Evolutionary conservation across 1,139 yeast species (phyloP).

Genomic region (Saccharomyces pastorianus): DNA sequence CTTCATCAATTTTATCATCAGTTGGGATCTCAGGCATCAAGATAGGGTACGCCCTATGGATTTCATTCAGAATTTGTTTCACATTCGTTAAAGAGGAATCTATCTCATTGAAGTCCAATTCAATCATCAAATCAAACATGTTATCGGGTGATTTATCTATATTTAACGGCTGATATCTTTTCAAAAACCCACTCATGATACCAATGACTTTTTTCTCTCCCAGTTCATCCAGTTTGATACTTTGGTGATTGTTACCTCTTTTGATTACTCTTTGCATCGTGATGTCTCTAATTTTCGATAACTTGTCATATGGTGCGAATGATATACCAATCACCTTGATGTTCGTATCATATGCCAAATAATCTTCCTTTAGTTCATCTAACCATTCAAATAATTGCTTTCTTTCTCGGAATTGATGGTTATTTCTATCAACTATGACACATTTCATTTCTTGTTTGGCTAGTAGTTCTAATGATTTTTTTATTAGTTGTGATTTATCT

Average conservation of each 20-base stretch:
- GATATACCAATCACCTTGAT: conserved; percentile 58
- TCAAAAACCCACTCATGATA: conserved; percentile 68
- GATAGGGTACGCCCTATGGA: conserved; percentile 41
- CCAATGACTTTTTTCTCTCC: conserved; percentile 42
- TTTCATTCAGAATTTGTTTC: conserved; percentile 35
- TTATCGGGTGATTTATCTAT: conserved; percentile 49
- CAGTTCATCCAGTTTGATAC: conserved; percentile 51
- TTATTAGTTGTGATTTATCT: conserved; percentile 44
- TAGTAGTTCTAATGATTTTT: conserved; percentile 40
- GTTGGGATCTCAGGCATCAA: conserved; percentile 40
- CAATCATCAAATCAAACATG: conserved; percentile 55
- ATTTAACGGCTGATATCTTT: conserved; percentile 57
- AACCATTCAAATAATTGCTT: conserved; percentile 55
- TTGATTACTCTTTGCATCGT: conserved; percentile 52
- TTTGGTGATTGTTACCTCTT: conserved; percentile 88
- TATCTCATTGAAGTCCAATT: conserved; percentile 38
- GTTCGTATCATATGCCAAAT: conserved; percentile 33
- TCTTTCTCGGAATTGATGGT: conserved; percentile 66
- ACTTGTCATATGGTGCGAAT: conserved; percentile 43
- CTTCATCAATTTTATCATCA: conserved; percentile 34
- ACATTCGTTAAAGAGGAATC: conserved; percentile 51
- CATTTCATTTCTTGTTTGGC: conserved; percentile 33
- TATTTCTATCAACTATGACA: conserved; percentile 77
- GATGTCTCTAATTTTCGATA: conserved; percentile 31
- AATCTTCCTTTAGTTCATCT: conserved; percentile 34